These are phyloP conservation scores for Tylopilus cervinicoccineus DNA, from an alignment of 768 basidiomycete genomes.

Conservation along the genomic window DNA sequence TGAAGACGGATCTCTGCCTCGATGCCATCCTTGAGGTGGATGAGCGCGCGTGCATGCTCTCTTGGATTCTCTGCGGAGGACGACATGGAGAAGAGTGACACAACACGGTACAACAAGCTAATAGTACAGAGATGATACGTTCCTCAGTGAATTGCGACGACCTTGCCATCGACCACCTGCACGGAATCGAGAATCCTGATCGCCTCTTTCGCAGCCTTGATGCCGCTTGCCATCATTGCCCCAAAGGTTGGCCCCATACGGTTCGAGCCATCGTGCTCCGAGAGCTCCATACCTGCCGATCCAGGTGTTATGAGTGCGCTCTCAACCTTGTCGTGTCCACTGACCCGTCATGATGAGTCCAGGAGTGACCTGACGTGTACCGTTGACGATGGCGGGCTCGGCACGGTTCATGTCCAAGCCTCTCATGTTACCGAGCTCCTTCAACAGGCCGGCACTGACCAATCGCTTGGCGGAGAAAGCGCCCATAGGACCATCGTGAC, in stretches of 20 bases:
- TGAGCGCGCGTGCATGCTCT: conserved; percentile 60
- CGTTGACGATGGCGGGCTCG: conserved; percentile 78
- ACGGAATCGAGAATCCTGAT: conserved; percentile 47
- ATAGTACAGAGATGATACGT: not conserved
- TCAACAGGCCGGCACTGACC: conserved; percentile 68
- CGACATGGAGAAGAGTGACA: conserved; percentile 21
- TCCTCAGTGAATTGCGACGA: conserved; percentile 35
- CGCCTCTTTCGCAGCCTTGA: conserved; percentile 67
- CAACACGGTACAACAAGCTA: conserved; percentile 4
- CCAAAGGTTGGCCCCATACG: conserved; percentile 79
- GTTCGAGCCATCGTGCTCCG: conserved; percentile 76
- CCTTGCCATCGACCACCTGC: conserved; percentile 50
- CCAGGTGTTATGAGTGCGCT: not conserved
- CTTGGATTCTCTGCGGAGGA: conserved; percentile 43
- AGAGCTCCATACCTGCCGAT: conserved; percentile 71
- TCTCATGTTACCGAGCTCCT: conserved; percentile 75
- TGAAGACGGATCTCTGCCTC: conserved; percentile 68
- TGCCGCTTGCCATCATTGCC: conserved; percentile 74
- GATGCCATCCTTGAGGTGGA: conserved; percentile 65
- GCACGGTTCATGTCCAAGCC: conserved; percentile 78
- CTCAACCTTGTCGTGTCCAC: conserved; percentile 15
- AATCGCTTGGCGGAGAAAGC: conserved; percentile 79
- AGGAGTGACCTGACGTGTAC: conserved; percentile 71
- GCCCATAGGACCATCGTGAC: conserved; percentile 78
- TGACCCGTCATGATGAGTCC: conserved; percentile 71